phyloP scores from a whole-genome alignment of 75 land plant genomes.

The Larix kaempferi region DNA sequence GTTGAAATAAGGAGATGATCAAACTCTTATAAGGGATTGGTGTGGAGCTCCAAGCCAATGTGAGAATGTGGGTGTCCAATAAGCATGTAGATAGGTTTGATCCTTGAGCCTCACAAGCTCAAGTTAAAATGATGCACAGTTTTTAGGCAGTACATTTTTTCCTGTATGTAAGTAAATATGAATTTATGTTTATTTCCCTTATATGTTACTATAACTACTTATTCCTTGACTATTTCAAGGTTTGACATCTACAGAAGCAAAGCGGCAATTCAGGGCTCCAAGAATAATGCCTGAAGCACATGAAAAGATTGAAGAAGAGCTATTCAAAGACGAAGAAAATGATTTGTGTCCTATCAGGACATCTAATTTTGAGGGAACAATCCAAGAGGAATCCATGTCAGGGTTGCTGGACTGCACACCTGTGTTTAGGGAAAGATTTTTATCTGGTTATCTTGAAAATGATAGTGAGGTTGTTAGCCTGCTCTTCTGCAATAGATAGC shows the following conservation, averaged over 20 bases:
- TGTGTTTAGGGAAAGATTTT: not conserved
- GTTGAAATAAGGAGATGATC: not conserved
- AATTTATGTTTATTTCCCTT: not conserved
- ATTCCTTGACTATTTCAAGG: conserved; percentile 49
- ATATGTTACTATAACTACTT: not conserved
- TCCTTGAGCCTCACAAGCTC: too few relatives aligned
- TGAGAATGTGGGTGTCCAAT: too few relatives aligned
- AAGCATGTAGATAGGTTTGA: too few relatives aligned
- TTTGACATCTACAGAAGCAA: conserved; percentile 67
- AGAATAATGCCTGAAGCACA: conserved; percentile 21
- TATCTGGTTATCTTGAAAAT: not conserved
- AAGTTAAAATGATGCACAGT: too few relatives aligned
- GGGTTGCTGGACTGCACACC: not conserved
- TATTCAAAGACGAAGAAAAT: not conserved
- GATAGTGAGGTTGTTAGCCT: not conserved
- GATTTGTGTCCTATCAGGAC: not conserved
- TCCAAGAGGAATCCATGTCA: not conserved
- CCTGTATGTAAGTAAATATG: too few relatives aligned
- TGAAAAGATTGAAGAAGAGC: conserved; percentile 4
- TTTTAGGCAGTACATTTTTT: too few relatives aligned
- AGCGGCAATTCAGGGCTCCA: conserved; percentile 77
- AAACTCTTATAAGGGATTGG: too few relatives aligned
- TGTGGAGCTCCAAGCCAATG: too few relatives aligned
- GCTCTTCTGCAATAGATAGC: not conserved
- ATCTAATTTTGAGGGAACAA: not conserved